These are phyloP conservation scores for Mortierella sp. DNA, from an alignment of 371 early-diverging fungal genomes.

Conservation along the genomic window DNA sequence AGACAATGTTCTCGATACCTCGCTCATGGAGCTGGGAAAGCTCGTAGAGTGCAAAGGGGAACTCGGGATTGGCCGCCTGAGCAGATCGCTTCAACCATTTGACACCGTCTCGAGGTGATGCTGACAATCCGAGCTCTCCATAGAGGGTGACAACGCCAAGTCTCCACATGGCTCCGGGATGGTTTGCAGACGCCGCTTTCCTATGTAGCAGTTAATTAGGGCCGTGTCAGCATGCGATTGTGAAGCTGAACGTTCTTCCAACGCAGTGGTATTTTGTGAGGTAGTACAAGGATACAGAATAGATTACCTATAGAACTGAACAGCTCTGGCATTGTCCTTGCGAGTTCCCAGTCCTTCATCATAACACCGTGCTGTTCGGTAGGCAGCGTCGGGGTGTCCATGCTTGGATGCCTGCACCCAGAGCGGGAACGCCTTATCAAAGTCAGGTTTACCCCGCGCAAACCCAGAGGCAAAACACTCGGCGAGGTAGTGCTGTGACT, in stretches of 20 bases:
- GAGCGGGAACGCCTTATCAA: conserved; percentile 79
- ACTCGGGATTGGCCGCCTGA: conserved; percentile 80
- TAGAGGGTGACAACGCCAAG: conserved; percentile 80
- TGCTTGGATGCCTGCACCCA: conserved; percentile 80
- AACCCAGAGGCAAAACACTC: conserved; percentile 75
- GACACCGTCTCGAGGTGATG: conserved; percentile 81
- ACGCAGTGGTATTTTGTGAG: too few relatives aligned
- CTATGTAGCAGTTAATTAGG: conserved; percentile 46
- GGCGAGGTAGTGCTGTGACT: conserved; percentile 78
- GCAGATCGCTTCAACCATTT: conserved; percentile 87
- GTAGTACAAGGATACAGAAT: neutral
- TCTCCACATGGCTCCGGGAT: conserved; percentile 83
- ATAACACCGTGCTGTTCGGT: conserved; percentile 79
- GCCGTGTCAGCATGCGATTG: conserved; percentile 12
- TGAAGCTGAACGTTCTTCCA: too few relatives aligned
- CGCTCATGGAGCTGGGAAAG: conserved; percentile 80
- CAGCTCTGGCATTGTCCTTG: conserved; percentile 73
- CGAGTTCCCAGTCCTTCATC: conserved; percentile 78
- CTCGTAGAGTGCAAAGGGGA: conserved; percentile 88
- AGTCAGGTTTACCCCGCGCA: conserved; percentile 75
- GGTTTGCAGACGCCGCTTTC: conserved; percentile 80
- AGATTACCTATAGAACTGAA: conserved; percentile 79
- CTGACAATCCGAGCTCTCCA: conserved; percentile 76
- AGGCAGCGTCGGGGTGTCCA: conserved; percentile 80
- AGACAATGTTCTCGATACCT: conserved; percentile 80